phyloP scores from a whole-genome alignment of 768 basidiomycete genomes.

The Pholiota molesta region DNA sequence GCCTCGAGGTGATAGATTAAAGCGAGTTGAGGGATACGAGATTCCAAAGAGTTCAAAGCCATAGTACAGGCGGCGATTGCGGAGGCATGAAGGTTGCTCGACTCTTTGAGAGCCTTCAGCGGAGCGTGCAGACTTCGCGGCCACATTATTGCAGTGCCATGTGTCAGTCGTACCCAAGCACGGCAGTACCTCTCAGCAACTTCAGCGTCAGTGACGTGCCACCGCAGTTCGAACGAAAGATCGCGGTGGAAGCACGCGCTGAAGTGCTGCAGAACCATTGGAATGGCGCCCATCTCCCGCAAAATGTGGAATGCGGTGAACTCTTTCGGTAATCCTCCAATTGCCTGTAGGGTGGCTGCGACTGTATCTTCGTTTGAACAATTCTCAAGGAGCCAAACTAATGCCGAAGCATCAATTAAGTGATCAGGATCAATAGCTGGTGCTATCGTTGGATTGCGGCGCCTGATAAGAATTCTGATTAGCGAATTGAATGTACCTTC shows the following conservation, averaged over 20 bases:
- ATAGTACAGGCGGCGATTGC: conserved; percentile 39
- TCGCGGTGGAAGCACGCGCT: conserved; percentile 42
- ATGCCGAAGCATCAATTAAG: conserved; percentile 36
- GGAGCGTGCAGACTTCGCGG: conserved; percentile 37
- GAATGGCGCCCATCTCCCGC: conserved; percentile 36
- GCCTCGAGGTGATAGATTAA: conserved; percentile 35
- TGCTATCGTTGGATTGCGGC: conserved; percentile 10
- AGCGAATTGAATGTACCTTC: neutral
- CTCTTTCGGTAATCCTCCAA: conserved; percentile 40
- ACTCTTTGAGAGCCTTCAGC: conserved; percentile 35
- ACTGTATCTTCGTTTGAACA: conserved; percentile 35
- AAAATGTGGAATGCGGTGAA: conserved; percentile 41
- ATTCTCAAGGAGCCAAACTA: conserved; percentile 40
- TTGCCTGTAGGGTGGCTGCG: conserved; percentile 35
- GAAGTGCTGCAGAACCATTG: conserved; percentile 37
- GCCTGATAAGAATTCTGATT: conserved; percentile 1
- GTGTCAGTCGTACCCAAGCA: conserved; percentile 43
- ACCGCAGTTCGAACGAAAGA: conserved; percentile 34
- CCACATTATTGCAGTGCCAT: conserved; percentile 37
- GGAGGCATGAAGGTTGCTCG: conserved; percentile 31
- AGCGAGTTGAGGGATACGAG: conserved; percentile 37
- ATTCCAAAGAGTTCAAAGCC: conserved; percentile 39
- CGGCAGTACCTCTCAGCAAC: conserved; percentile 41
- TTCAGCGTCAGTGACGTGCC: conserved; percentile 37
- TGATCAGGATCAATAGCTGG: conserved; percentile 28